Conservation (phyloP, 2,329 filamentous ascomycete species). For the Xylariaceae sp. region DNA sequence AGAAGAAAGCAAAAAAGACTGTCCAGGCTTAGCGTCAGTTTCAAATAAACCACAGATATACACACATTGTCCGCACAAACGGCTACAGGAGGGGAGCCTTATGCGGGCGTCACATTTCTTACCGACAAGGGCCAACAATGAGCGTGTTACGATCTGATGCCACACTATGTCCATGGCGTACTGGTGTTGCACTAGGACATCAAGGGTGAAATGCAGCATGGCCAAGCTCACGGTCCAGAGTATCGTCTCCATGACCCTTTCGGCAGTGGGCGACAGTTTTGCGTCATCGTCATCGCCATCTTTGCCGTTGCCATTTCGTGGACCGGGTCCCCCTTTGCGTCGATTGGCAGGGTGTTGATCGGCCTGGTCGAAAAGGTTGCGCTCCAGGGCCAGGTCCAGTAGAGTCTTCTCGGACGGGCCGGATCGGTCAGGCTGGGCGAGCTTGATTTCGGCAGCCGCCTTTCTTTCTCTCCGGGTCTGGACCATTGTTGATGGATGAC, state of each 20-base stretch:
- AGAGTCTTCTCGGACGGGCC: constrained; percentile 59
- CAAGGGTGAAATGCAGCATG: constrained; percentile 71
- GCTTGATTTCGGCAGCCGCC: constrained; percentile 48
- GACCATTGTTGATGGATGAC: constrained; percentile 35
- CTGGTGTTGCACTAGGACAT: constrained; percentile 73
- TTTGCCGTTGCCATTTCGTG: constrained; percentile 28
- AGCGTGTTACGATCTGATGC: constrained; percentile 46
- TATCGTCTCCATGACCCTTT: constrained; percentile 49
- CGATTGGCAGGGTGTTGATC: constrained; percentile 34
- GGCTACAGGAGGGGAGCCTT: not conserved
- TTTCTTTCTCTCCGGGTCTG: constrained; percentile 44
- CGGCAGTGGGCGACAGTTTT: constrained; percentile 38
- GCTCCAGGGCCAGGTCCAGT: constrained; percentile 64
- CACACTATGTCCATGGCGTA: constrained; percentile 63
- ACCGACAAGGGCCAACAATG: constrained; percentile 50
- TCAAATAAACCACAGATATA: not conserved
- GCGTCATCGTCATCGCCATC: constrained; percentile 24
- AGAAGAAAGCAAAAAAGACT: constrained; percentile 54
- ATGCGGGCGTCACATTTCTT: constrained; percentile 19
- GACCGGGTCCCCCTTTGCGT: constrained; percentile 29
- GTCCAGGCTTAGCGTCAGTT: constrained; percentile 6
- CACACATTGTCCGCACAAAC: not conserved
- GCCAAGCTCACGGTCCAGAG: constrained; percentile 58
- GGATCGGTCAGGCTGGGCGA: constrained; percentile 64
- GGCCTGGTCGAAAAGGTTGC: constrained; percentile 50